phyloP scores from a whole-genome alignment of 805 yeast species.

The Tetrapisispora namnaoensis region DNA sequence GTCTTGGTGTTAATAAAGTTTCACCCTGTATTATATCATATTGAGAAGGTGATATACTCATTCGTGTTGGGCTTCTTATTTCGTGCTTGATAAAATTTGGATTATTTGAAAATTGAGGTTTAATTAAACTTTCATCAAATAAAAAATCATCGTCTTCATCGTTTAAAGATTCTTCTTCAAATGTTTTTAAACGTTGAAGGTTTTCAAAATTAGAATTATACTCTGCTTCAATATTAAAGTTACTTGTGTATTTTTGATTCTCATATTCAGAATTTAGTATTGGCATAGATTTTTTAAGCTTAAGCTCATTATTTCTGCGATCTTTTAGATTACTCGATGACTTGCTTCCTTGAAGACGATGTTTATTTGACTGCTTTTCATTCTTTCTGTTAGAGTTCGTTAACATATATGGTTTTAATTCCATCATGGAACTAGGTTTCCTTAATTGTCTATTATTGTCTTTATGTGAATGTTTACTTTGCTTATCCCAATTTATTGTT shows the following conservation, averaged over 20 bases:
- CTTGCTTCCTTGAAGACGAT: slow-evolving; percentile 17
- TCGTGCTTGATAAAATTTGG: background rate
- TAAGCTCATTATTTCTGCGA: slow-evolving; percentile 11
- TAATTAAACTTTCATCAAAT: slow-evolving; percentile 18
- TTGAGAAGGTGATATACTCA: slow-evolving; percentile 20
- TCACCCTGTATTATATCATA: slow-evolving; percentile 22
- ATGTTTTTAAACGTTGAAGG: background rate
- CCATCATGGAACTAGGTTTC: slow-evolving; percentile 28
- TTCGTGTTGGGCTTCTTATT: slow-evolving; percentile 3
- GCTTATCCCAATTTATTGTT: background rate
- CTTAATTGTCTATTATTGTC: slow-evolving; percentile 8
- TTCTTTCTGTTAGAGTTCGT: background rate
- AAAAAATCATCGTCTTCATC: slow-evolving; percentile 15
- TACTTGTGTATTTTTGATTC: background rate
- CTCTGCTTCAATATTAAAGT: background rate
- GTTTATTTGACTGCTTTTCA: background rate
- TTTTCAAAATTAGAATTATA: background rate
- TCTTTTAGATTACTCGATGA: slow-evolving; percentile 21
- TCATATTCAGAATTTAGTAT: slow-evolving; percentile 3
- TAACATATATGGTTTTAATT: slow-evolving; percentile 12
- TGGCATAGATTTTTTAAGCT: slow-evolving; percentile 25
- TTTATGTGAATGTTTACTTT: background rate
- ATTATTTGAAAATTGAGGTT: slow-evolving; percentile 21
- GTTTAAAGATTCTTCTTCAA: slow-evolving; percentile 7
- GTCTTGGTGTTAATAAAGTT: slow-evolving; percentile 21